Evolutionary conservation across 176 grass and related monocot species (phyloP), one percentile per base, ranked within the genome.

Genomic region (Eragrostis curvula): DNA sequence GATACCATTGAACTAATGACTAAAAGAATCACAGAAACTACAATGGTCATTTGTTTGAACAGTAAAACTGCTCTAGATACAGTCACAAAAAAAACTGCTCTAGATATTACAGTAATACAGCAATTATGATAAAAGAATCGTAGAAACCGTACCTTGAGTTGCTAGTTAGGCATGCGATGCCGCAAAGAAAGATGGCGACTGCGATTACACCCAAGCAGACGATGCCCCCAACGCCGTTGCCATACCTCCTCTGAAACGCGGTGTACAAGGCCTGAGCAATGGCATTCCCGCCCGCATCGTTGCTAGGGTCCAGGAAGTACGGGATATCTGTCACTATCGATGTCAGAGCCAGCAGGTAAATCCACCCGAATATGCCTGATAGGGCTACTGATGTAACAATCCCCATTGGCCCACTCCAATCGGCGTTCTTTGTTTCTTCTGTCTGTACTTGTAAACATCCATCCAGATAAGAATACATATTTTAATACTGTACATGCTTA

Each of bases 391-490:
- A 85, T 3, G 77, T 86, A 55, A 95, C 71, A 46, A 95, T 90
- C 51, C 90, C 93, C 63, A 77, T 81, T 10, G 90, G 93, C 5
- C 90, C 93, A 36, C 85, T 89, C 79, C 84, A 75, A 9, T 88
- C 93, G 10, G 93, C 93, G 7, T 88, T 92, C 78, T 92, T 95
- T 8, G 93, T 95, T 72, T 95, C 93, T 59, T 95, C 93, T 7
- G 80, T 83, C 92, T 94, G 79, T 42, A 76, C 93, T 92, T 49
- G 14, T 24, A 50, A 62, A 5, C 43, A 45, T 45, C 6, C 6
- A 45, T 45, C 9, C 43, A 45, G 43, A 8, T 7, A 45, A 45
- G 9, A 36, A 36, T 4, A 0, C 5, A 71, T 30, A 17, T 14
- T 60, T 10, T 12, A 9, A 5, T 13, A n/a, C n/a, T n/a, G n/a